Base-by-base conservation (phyloP, 2,329 filamentous ascomycete genomes). In the Epichloe elymi region DNA sequence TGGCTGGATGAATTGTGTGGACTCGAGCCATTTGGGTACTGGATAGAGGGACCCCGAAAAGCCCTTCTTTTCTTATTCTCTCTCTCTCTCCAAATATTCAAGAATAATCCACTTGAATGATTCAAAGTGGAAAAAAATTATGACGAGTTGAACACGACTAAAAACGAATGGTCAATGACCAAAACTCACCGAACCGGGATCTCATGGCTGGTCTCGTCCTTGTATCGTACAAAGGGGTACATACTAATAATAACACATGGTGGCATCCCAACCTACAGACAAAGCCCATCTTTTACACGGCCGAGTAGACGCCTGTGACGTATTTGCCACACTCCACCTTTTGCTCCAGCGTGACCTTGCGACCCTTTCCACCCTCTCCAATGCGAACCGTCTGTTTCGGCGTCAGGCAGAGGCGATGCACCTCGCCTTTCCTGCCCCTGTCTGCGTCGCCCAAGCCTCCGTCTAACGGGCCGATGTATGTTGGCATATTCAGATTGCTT, bases 261-360 rank as follows among this genome's bases (percentile, higher is more conserved):
- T 39, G 45, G 14, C 26, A 5, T 38, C 17, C 14, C n/a, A 17
- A 38, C 10, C 36, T 19, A 17, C 35, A 35, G n/a, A 26, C n/a
- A 46, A 38, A 39, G 20, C 20, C 4, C 41, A 20, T 44, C 26
- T 11, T 36, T 63, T 61, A 80, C 37, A 75, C 69, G 5, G 72
- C 72, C 38, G 88, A 94, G 68, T 93, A 97, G 4, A 95, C 84
- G 15, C 83, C 88, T 51, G 86, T 91, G 12, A 90, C 83, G 56
- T 80, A 82, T 55, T 86, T 78, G 17, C 91, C 91, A 63, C 90
- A 96, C 65, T 93, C 88, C 11, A 95, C 82, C 58, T 82, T 82
- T 70, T 96, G 91, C 71, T 95, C 89, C 57, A 95, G 71, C 50
- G 76, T 83, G 15, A 85, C 83, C 63, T 76, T 86, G 60, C 85